Base-by-base conservation (phyloP, 495 filamentous ascomycete genomes). In the Parmelia sp. region DNA sequence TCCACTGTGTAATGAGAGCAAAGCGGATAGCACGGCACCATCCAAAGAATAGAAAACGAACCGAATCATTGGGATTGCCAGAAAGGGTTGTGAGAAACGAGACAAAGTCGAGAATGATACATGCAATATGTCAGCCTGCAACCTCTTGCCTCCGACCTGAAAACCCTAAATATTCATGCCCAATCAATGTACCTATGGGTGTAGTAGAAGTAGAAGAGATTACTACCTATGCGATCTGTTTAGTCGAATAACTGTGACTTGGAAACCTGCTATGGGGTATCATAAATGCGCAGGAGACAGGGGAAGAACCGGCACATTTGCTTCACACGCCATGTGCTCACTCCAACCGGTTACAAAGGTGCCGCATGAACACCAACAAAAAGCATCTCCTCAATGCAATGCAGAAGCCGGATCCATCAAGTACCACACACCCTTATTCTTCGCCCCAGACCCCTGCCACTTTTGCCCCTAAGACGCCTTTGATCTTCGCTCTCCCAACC, bases 391-490 rank as follows among this genome's bases (percentile, higher is more conserved):
- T 17, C 33, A 36, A 58, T 4, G 19, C 33, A 14, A 40, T 58
- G 4, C 7, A 58, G 11, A 17, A 9, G 15, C 19, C n/a, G n/a
- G 49, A 14, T 11, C 31, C 17, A 3, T 11, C 12, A 4, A 21
- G 23, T 23, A 27, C 45, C 23, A 27, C 4, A n/a, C 0, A 4
- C 10, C 23, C 42, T 64, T 49, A 67, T 21, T 27, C 53, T 47
- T 64, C 51, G 2, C 83, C 84, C 90, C 90, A 94, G 25, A 92
- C 78, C 63, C 90, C 88, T 0, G 88, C 86, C 68, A 93, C 81
- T 69, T 86, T 90, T 70, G 79, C 77, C 71, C 88, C 89, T 49
- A 92, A 71, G 0, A 73, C 74, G 64, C 82, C 86, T 7, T 78
- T 73, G 17, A 94, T 77, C 75, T 85, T 91, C 80, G 86, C 89